These are phyloP conservation scores for Backusella parvicylindrica DNA, from an alignment of 192 early-diverging fungal genomes.

Conservation along the genomic window DNA sequence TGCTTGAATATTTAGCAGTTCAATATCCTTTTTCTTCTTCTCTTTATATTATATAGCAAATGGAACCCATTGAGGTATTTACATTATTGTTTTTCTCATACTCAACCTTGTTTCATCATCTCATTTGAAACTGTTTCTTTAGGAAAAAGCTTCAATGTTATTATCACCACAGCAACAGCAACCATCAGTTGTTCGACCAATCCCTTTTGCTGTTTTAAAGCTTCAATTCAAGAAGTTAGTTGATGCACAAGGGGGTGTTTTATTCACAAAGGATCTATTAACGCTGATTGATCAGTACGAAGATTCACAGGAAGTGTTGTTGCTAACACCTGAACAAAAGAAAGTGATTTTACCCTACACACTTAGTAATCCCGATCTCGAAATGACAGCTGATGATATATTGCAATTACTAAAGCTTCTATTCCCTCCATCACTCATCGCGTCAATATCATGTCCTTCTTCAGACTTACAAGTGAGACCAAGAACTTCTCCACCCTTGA, in stretches of 20 bases:
- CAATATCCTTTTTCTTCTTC: not conserved
- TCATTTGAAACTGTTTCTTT: not conserved
- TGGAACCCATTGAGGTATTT: not conserved
- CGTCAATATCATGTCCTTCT: constrained; percentile 25
- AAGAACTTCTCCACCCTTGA: constrained; percentile 12
- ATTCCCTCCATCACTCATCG: constrained; percentile 14
- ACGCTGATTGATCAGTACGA: constrained; percentile 34
- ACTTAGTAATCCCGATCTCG: constrained; percentile 35
- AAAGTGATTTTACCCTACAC: constrained; percentile 32
- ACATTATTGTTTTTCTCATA: not conserved
- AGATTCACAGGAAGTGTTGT: constrained; percentile 8
- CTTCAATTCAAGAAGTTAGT: constrained; percentile 22
- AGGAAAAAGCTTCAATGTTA: not conserved
- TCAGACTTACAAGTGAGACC: not conserved
- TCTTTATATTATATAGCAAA: not conserved
- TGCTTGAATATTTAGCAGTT: not conserved
- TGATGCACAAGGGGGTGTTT: constrained; percentile 26
- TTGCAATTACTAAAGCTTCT: constrained; percentile 30
- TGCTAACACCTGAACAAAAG: constrained; percentile 35
- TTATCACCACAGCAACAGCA: not conserved
- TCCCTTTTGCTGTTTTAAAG: constrained; percentile 26
- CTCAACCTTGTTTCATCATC: not conserved
- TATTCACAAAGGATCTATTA: constrained; percentile 34
- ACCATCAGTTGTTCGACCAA: constrained; percentile 3
- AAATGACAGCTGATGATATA: constrained; percentile 44